A percentile compares a stretch with the other conserved stretches of the same genome.
phyloP scores from a whole-genome alignment of 306 rosid species.

The Cotoneaster glaucophyllus region DNA sequence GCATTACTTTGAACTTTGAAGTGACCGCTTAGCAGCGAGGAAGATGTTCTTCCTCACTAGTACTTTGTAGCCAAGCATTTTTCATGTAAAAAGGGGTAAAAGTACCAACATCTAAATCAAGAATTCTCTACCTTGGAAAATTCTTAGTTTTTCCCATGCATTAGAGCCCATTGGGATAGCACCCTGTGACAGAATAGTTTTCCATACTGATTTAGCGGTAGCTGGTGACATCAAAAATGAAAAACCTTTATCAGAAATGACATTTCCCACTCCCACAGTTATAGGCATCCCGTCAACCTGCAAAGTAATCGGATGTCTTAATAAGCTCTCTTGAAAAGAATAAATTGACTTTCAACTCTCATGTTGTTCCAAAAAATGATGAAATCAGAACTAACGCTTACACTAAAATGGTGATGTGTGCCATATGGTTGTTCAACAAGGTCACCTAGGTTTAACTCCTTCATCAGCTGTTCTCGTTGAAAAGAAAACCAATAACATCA shows the following conservation, averaged over 20 bases:
- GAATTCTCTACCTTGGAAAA: conserved; percentile 49
- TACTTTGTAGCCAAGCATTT: background rate
- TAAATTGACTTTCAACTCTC: background rate
- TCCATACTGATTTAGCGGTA: conserved; percentile 79
- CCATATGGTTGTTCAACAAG: conserved; percentile 84
- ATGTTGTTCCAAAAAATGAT: background rate
- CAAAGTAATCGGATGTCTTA: conserved; percentile 12
- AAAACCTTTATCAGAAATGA: conserved; percentile 79
- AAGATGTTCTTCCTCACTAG: background rate
- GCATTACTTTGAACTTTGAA: too few species aligned
- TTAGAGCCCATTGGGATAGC: conserved; percentile 78
- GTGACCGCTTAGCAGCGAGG: background rate
- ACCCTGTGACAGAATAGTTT: conserved; percentile 65
- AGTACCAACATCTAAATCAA: background rate
- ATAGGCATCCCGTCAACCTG: conserved; percentile 82
- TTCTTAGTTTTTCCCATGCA: conserved; percentile 81
- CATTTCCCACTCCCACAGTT: conserved; percentile 80
- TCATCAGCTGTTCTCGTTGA: conserved; percentile 52
- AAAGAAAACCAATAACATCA: conserved; percentile 11
- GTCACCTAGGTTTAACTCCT: conserved; percentile 62
- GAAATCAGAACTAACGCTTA: conserved; percentile 27
- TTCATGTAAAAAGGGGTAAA: background rate
- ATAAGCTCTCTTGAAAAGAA: background rate
- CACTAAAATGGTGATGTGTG: conserved; percentile 73
- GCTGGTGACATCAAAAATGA: conserved; percentile 78